These are phyloP conservation scores for Lactifluus hygrophoroides DNA, from an alignment of 768 basidiomycete species.

Conservation along the genomic window DNA sequence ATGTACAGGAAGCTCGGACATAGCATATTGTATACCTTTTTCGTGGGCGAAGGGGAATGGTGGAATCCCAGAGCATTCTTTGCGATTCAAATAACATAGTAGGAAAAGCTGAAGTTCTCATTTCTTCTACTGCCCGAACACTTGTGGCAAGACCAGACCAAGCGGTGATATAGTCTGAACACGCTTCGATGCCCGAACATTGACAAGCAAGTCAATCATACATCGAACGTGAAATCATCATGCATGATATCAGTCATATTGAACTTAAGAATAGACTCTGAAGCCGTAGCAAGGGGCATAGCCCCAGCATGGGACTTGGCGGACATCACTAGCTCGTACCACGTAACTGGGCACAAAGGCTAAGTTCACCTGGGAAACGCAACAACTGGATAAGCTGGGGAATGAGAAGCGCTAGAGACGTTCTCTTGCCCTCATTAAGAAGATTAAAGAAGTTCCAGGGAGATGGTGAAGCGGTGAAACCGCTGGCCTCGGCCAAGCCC, in stretches of 20 bases:
- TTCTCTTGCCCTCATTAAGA: slow-evolving; percentile 12
- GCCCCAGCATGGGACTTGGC: neutral
- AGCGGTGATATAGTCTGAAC: too few species aligned
- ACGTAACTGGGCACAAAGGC: neutral
- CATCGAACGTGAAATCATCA: slow-evolving; percentile 11
- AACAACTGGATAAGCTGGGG: neutral
- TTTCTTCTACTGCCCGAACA: too few species aligned
- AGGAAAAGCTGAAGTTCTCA: too few species aligned
- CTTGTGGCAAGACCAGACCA: too few species aligned
- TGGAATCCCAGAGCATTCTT: too few species aligned
- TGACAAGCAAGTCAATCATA: neutral
- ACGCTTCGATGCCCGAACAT: neutral
- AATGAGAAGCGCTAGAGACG: neutral
- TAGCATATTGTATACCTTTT: too few species aligned
- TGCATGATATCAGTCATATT: neutral
- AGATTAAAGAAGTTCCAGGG: slow-evolving; percentile 13
- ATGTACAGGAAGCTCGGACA: too few species aligned
- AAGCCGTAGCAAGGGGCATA: neutral
- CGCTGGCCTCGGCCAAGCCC: slow-evolving; percentile 13
- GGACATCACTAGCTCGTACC: neutral
- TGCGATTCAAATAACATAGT: too few species aligned
- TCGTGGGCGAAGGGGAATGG: too few species aligned
- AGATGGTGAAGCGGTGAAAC: slow-evolving; percentile 2
- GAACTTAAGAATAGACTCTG: neutral
- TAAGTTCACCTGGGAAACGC: slow-evolving; percentile 2